Evolutionary conservation across 495 filamentous ascomycete species (phyloP).

Genomic region (Aspergillus haitiensis): DNA sequence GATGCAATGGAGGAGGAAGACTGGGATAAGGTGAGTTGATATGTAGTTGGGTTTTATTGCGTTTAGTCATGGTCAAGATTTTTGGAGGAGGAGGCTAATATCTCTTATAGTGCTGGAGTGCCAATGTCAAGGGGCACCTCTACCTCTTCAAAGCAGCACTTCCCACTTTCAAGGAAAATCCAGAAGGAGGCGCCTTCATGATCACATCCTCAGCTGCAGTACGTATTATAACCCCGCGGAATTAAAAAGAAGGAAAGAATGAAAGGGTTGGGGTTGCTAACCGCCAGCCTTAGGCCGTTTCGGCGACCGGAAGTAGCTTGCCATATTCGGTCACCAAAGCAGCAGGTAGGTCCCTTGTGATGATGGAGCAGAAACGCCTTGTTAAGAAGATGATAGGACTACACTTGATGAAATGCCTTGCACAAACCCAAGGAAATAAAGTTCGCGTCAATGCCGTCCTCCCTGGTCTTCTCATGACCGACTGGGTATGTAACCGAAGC

Average conservation of each 20-base stretch:
- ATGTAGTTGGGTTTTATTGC: background rate
- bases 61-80: background rate
- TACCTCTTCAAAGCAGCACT: conserved; percentile 62
- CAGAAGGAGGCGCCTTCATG: conserved; percentile 67
- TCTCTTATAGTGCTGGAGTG: conserved; percentile 57
- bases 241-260: background rate
- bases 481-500: conserved; percentile 57
- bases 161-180: conserved; percentile 65
- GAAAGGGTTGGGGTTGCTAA: conserved; percentile 3
- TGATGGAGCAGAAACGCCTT: background rate
- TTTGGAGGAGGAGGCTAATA: conserved; percentile 5
- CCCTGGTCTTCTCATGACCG: conserved; percentile 67
- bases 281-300: conserved; percentile 38
- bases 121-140: conserved; percentile 68
- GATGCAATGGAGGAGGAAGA: conserved; percentile 61
- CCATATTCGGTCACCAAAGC: conserved; percentile 68
- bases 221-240: conserved; percentile 10
- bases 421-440: conserved; percentile 63
- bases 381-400: conserved; percentile 41
- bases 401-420: conserved; percentile 74
- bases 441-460: conserved; percentile 66
- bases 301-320: conserved; percentile 57
- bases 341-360: conserved; percentile 41
- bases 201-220: conserved; percentile 66
- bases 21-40: conserved; percentile 62